phyloP scores from a whole-genome alignment of 2,329 filamentous ascomycete genomes.

The Botrytis pseudocinerea region DNA sequence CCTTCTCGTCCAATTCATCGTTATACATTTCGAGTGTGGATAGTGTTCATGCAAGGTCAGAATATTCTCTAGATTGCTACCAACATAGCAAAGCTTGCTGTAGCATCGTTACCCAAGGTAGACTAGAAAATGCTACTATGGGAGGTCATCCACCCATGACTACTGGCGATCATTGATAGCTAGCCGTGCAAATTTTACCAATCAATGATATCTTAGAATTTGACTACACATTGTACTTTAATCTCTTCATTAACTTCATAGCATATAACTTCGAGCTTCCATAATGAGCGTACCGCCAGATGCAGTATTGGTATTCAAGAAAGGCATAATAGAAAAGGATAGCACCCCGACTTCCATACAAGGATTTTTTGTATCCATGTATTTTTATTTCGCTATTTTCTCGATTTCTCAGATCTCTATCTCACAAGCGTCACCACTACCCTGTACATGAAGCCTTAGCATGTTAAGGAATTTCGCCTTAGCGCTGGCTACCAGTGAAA shows the following conservation, averaged over 20 bases:
- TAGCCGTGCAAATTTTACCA: neutral
- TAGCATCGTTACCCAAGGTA: neutral
- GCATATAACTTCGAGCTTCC: too few relatives aligned
- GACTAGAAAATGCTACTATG: neutral
- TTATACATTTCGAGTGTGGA: neutral
- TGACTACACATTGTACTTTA: neutral
- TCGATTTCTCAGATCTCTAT: too few relatives aligned
- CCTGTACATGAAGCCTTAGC: rapidly evolving
- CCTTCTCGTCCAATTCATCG: neutral
- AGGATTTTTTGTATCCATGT: neutral
- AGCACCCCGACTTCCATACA: neutral
- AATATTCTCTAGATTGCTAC: neutral
- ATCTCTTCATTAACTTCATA: too few relatives aligned
- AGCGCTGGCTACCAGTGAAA: too few relatives aligned
- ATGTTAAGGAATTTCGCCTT: neutral
- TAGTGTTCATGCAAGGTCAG: neutral
- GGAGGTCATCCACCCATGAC: neutral
- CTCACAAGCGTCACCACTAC: neutral
- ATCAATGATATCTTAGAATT: neutral
- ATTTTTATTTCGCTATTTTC: neutral
- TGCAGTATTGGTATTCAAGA: too few relatives aligned
- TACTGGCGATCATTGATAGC: neutral
- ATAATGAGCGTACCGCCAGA: neutral
- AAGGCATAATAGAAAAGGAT: neutral
- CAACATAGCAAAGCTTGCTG: slow-evolving; percentile 3